Conservation (phyloP, 2,329 filamentous ascomycete genomes). For the Dryadomyces sulphureus region DNA sequence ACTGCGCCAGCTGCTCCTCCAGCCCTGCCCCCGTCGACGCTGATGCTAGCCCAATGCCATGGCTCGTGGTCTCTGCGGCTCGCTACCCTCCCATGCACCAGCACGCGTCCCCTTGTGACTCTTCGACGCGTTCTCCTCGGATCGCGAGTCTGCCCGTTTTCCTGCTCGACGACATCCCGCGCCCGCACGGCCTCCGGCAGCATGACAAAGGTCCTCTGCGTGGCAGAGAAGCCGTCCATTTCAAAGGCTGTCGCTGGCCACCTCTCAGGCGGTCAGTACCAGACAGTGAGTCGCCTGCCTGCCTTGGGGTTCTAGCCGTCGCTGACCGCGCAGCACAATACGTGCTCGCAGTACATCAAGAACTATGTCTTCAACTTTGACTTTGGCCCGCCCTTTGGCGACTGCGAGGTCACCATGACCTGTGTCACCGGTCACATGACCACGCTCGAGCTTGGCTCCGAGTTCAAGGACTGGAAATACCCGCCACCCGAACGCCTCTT, state of each 20-base stretch:
- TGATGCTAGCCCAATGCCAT: no score
- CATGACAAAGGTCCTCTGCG: conserved; percentile 40
- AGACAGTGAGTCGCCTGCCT: conserved; percentile 41
- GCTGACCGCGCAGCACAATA: conserved; percentile 38
- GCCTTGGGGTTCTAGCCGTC: not conserved
- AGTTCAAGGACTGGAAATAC: conserved; percentile 66
- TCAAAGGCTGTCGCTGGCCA: conserved; percentile 87
- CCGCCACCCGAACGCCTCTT: conserved; percentile 72
- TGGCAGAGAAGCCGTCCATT: conserved; percentile 69
- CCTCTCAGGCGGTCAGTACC: conserved; percentile 60
- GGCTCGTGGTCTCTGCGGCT: no score
- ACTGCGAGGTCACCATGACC: conserved; percentile 82
- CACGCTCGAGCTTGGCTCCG: conserved; percentile 56
- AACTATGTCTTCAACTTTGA: conserved; percentile 89
- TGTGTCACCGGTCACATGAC: conserved; percentile 83
- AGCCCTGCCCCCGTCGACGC: no score
- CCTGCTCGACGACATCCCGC: no score
- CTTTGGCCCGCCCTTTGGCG: conserved; percentile 68
- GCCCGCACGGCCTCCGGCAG: no score
- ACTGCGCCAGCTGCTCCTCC: no score
- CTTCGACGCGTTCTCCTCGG: no score
- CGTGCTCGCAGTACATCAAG: conserved; percentile 67
- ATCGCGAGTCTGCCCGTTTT: no score
- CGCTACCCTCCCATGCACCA: no score
- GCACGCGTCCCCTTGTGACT: no score